Evolutionary conservation across 2,329 filamentous ascomycete genomes (phyloP), one percentile per base, ranked within the genome.

Genomic region (Diaporthe humulicola): DNA sequence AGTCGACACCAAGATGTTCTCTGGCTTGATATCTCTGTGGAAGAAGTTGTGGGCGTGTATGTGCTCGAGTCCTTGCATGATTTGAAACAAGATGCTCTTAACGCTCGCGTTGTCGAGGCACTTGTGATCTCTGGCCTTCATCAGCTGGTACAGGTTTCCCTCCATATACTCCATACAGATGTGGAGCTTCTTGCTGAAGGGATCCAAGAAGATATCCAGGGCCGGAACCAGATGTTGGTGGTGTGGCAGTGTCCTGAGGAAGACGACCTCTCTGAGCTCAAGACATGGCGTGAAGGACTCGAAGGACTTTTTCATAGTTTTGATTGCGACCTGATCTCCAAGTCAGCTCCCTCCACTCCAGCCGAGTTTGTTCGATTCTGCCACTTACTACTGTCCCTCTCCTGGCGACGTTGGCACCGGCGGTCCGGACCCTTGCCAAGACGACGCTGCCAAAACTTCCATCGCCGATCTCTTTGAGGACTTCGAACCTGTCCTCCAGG

Each of bases 141-240:
- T 99, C 77, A 99, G 87, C 85, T 99, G 97, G 84, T 99, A 99
- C 1, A 99, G 89, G 84, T 99, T 99, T 69, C 97, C 97, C 83
- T 99, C 97, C 97, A 99, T 99, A 85, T 98, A 98, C 86, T 99
- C 97, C 97, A 99, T 99, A 81, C 91, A 93, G 79, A 99, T 99
- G 85, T 99, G 97, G 58, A 99, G 92, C 86, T 98, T 98, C 87
- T 96, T 97, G 86, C 91, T 98, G 83, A 95, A 94, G 0, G 97
- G 97, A 81, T 99, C 97, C 80, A 99, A 91, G 85, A 99, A 99
- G 81, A 99, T 99, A 85, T 99, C 97, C 78, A 98, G 90, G 7
- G 97, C 96, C 48, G 97, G 97, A n/a, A 99, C 97, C 45, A 99
- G 90, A 84, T 99, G 97, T 79, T 92, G 91, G 82, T 99, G 97